Percentiles rank a stretch among this genome's conserved stretches.
phyloP scores from a whole-genome alignment of 345 rosid genomes.

The Populus ilicifolia region DNA sequence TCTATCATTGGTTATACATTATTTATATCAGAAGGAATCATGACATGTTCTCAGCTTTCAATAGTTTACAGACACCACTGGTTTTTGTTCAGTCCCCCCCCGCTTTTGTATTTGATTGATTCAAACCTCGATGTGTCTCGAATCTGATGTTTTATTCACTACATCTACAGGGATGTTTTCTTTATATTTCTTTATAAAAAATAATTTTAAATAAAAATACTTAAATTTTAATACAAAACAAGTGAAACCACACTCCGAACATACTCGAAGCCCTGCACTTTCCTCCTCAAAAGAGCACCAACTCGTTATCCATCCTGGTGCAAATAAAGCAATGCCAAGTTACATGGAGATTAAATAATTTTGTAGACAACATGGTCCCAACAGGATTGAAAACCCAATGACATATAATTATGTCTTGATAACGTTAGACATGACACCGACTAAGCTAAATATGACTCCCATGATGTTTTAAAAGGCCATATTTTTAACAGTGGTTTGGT shows the following conservation, averaged over 20 bases:
- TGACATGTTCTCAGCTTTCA: not conserved
- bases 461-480: not conserved
- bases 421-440: not conserved
- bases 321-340: not conserved
- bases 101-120: not conserved
- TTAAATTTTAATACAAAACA: too few species aligned
- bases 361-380: not conserved
- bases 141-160: not conserved
- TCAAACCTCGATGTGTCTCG: slow-evolving; percentile 9
- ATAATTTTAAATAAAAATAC: too few species aligned
- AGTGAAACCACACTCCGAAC: too few species aligned
- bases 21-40: not conserved
- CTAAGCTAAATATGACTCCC: not conserved
- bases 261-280: not conserved
- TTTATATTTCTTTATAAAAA: too few species aligned
- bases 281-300: not conserved
- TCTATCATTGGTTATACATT: not conserved
- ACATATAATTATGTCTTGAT: not conserved
- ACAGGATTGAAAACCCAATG: not conserved
- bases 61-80: not conserved
- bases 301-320: not conserved
- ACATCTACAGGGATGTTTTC: too few species aligned
- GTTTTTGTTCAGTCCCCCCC: not conserved
- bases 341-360: not conserved
- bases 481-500: not conserved